Percentiles rank a stretch among this genome's conserved stretches.
Evolutionary conservation across 495 filamentous ascomycete genomes (phyloP).

Genomic region (Ramalina intermedia): DNA sequence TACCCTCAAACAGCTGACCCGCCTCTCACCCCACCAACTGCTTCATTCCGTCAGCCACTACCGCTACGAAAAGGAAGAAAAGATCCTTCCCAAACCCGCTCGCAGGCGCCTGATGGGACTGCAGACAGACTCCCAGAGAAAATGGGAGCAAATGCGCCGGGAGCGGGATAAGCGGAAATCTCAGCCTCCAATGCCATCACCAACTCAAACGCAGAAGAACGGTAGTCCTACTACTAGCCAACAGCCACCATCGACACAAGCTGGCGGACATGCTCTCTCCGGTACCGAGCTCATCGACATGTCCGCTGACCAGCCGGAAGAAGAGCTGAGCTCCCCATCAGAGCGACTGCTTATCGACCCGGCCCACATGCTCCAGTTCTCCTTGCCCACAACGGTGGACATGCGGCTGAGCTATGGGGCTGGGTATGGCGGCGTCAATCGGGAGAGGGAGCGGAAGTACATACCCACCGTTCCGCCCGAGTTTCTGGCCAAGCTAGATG

Average conservation of each 20-base stretch:
- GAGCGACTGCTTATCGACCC: slow-evolving; percentile 72
- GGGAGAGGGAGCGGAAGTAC: slow-evolving; percentile 85
- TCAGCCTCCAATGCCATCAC: slow-evolving; percentile 11
- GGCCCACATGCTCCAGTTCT: slow-evolving; percentile 85
- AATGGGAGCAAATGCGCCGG: slow-evolving; percentile 30
- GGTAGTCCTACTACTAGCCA: neutral
- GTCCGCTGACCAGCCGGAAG: slow-evolving; percentile 4
- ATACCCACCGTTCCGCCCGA: slow-evolving; percentile 93
- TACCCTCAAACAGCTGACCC: slow-evolving; percentile 76
- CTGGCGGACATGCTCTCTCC: slow-evolving; percentile 8
- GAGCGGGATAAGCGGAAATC: slow-evolving; percentile 10
- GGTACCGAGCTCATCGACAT: neutral
- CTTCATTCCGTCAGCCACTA: slow-evolving; percentile 88
- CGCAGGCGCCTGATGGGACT: slow-evolving; percentile 72
- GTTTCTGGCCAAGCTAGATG: slow-evolving; percentile 79
- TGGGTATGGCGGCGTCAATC: slow-evolving; percentile 82
- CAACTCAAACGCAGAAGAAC: slow-evolving; percentile 6
- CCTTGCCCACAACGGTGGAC: slow-evolving; percentile 85
- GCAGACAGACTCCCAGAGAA: slow-evolving; percentile 53
- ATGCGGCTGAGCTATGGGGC: slow-evolving; percentile 94
- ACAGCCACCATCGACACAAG: neutral
- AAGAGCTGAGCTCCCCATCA: slow-evolving; percentile 6
- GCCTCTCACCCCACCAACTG: slow-evolving; percentile 75
- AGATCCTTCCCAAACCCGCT: slow-evolving; percentile 68
- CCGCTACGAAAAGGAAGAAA: slow-evolving; percentile 88